Base-by-base conservation (phyloP, 169 alveolate genomes). In the Condylostoma magnum region DNA sequence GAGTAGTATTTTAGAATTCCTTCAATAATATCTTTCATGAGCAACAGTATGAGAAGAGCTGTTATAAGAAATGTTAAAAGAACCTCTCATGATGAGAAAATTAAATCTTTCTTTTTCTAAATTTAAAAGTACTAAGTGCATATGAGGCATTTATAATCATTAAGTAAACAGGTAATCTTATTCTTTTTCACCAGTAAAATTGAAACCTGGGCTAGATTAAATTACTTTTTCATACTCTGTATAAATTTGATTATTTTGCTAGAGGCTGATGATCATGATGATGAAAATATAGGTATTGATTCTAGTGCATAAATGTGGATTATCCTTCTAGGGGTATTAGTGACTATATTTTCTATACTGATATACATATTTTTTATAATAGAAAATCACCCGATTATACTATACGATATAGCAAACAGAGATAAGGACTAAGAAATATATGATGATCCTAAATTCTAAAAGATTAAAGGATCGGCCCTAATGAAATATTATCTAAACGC, bases 41-140 rank as follows among this genome's bases (percentile, higher is more conserved):
- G 58, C 6, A 46, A 37, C 22, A 25, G 27, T 22, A 38, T 63
- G 2, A 37, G 57, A 63, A 31, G 46, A 5, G 12, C 38, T 43
- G 31, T 63, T 22, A 25, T 46, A 0, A 43, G 20, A 18, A n/a
- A 25, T 15, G 33, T 63, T 2, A 63, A 46, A 54, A 1, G 73
- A 37, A 46, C 38, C 60, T 43, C 73, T 0, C 73, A 63, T n/a
- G 73, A 63, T 43, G 73, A 63, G 46, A 63, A 63, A 63, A 44
- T 63, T n/a, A 63, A 63, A 25, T 25, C 50, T 44, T 37, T 38
- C 27, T 63, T 41, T 31, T 46, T 43, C 31, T 18, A 38, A 3
- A 25, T n/a, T 5, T 54, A 63, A 3, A 43, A 25, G 31, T 63
- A 33, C 31, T 27, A 63, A 43, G 6, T 38, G 8, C 73, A 63